Evolutionary conservation across 2,329 filamentous ascomycete species (phyloP).

Genomic region (Boeremia exigua): DNA sequence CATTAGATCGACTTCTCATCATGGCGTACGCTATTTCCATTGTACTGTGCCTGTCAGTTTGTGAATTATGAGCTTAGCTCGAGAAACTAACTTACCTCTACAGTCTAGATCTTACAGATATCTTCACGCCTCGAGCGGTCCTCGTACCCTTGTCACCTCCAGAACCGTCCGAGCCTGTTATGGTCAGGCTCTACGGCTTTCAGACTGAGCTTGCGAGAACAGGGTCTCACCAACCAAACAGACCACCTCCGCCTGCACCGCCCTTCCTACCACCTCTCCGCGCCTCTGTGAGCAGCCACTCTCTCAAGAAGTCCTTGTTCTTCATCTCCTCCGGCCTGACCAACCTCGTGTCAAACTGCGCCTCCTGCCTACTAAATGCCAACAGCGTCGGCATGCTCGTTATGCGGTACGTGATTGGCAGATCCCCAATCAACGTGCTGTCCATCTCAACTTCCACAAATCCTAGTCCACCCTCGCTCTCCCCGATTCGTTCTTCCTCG

Average conservation of each 20-base stretch:
- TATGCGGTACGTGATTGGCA: conserved; percentile 53
- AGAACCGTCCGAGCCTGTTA: conserved; percentile 10
- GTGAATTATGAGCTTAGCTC: too few relatives aligned
- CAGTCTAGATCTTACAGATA: too few relatives aligned
- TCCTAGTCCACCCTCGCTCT: conserved; percentile 53
- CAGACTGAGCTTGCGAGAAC: background rate
- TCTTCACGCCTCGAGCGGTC: background rate
- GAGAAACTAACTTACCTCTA: too few relatives aligned
- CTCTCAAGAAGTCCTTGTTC: conserved; percentile 51
- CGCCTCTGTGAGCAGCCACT: conserved; percentile 58
- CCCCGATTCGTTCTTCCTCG: conserved; percentile 52
- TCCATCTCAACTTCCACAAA: conserved; percentile 59
- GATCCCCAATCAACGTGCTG: conserved; percentile 50
- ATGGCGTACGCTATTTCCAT: too few relatives aligned
- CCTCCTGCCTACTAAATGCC: conserved; percentile 57
- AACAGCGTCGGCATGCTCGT: conserved; percentile 57
- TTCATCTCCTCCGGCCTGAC: conserved; percentile 54
- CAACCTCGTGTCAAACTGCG: conserved; percentile 56
- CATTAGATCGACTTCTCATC: too few relatives aligned
- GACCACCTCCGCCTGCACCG: conserved; percentile 52
- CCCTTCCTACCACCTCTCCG: conserved; percentile 52
- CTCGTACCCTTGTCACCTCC: conserved; percentile 5
- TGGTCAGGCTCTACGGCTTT: conserved; percentile 5
- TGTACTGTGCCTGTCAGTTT: too few relatives aligned
- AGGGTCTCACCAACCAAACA: conserved; percentile 42